Percentiles rank a stretch among this genome's conserved stretches.
Conservation (phyloP, 1,284 basidiomycete genomes). For the Ganoderma lingzhi region DNA sequence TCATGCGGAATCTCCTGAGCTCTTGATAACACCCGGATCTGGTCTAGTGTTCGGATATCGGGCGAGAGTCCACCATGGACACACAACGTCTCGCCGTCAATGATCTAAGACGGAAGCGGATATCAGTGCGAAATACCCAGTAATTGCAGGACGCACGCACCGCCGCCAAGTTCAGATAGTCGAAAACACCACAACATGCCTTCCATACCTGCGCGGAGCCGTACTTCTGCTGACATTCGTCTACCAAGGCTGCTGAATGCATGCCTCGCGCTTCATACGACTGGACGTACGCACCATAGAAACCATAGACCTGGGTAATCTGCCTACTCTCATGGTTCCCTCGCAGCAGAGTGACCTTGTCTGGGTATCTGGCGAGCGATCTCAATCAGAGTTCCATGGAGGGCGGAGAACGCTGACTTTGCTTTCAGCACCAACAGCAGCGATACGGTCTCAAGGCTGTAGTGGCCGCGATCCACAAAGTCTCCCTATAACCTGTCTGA, state of each 20-base stretch:
- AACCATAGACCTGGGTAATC: constrained; percentile 98
- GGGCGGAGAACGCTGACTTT: constrained; percentile 56
- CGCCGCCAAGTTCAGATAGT: constrained; percentile 93
- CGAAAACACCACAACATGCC: constrained; percentile 94
- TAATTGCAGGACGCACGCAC: constrained; percentile 56
- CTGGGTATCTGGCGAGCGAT: constrained; percentile 76
- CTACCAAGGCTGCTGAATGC: constrained; percentile 48
- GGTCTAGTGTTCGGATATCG: constrained; percentile 92
- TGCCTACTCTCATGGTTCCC: constrained; percentile 97
- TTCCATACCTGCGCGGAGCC: constrained; percentile 96
- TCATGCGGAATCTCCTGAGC: constrained; percentile 98
- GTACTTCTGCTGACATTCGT: constrained; percentile 97
- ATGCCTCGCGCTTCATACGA: neutral
- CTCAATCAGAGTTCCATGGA: constrained; percentile 3
- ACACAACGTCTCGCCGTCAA: constrained; percentile 90
- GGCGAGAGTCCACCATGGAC: constrained; percentile 95
- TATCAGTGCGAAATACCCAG: neutral
- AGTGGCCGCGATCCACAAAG: constrained; percentile 97
- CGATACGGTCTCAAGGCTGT: constrained; percentile 96
- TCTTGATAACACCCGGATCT: constrained; percentile 89
- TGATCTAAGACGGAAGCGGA: constrained; percentile 66
- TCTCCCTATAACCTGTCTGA: constrained; percentile 74
- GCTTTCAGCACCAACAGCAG: constrained; percentile 91
- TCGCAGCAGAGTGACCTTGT: constrained; percentile 89
- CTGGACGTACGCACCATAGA: constrained; percentile 78